Evolutionary conservation across 129 eudicot species (phyloP).

Genomic region (Pulicaria dysenterica): DNA sequence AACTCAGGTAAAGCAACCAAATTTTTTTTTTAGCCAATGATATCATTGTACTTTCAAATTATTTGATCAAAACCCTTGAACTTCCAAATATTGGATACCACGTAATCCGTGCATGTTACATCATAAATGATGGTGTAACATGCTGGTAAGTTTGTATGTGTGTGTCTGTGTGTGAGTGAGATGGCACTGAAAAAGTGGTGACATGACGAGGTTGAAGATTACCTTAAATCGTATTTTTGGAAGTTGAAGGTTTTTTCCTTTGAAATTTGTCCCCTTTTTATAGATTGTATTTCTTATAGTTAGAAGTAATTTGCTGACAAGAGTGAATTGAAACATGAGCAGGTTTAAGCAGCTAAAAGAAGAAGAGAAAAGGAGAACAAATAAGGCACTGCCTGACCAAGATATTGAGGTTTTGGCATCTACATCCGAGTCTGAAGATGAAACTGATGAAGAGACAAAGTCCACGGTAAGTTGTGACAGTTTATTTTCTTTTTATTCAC

Average conservation of each 20-base stretch:
- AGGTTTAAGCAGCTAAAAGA: slow-evolving; percentile 85
- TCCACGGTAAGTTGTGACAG: slow-evolving; percentile 48
- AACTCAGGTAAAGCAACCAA: not conserved
- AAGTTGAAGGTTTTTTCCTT: slow-evolving; percentile 1
- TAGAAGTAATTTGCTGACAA: slow-evolving; percentile 21
- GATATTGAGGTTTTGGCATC: slow-evolving; percentile 55
- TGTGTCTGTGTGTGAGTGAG: not conserved
- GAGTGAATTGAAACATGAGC: slow-evolving; percentile 18
- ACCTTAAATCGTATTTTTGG: not conserved
- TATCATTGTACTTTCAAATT: not conserved
- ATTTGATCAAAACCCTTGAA: not conserved
- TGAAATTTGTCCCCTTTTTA: not conserved
- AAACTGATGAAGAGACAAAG: slow-evolving; percentile 47
- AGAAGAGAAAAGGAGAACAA: slow-evolving; percentile 55
- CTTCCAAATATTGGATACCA: not conserved
- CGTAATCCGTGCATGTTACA: not conserved
- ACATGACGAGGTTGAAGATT: not conserved
- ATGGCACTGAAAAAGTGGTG: not conserved
- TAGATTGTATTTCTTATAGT: slow-evolving; percentile 8
- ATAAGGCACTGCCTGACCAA: slow-evolving; percentile 58
- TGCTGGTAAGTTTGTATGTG: not conserved
- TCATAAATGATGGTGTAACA: not conserved
- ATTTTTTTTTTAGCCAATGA: not conserved
- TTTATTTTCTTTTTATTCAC: not conserved
- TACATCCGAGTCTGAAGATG: slow-evolving; percentile 62